Evolutionary conservation across 75 land plant genomes (phyloP).

Genomic region (Pseudotsuga menziesii): DNA sequence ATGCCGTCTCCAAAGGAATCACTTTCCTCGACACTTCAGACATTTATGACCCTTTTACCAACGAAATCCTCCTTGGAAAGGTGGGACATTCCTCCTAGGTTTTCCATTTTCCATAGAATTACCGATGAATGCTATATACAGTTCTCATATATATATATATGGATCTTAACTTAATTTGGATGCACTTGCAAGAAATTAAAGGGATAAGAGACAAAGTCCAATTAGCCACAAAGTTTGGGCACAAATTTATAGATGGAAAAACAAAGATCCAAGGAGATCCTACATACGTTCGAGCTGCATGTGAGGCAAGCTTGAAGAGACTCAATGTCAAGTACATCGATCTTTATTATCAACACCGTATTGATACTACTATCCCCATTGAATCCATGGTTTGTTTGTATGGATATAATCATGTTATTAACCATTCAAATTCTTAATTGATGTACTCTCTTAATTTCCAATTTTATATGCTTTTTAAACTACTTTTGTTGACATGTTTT

Average conservation of each 20-base stretch:
- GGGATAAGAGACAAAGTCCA: conserved; percentile 28
- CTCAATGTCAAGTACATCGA: conserved; percentile 23
- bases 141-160: no score
- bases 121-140: not conserved
- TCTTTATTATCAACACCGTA: conserved; percentile 30
- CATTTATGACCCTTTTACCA: conserved; percentile 53
- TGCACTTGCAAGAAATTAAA: conserved; percentile 16
- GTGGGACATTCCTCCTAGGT: conserved; percentile 7
- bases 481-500: not conserved
- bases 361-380: conserved; percentile 27
- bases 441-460: no score
- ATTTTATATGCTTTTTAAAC: no score
- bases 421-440: not conserved
- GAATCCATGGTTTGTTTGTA: conserved; percentile 28
- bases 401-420: no score
- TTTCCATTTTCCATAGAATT: not conserved
- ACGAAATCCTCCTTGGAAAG: conserved; percentile 62
- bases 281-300: conserved; percentile 20
- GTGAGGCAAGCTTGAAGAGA: conserved; percentile 29
- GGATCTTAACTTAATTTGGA: not conserved
- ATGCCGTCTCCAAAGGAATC: conserved; percentile 46
- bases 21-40: conserved; percentile 69
- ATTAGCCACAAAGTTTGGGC: conserved; percentile 30
- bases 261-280: conserved; percentile 22
- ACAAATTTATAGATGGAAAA: not conserved